These are phyloP conservation scores for Colletotrichum melonis DNA, from an alignment of 2,329 filamentous ascomycete genomes.

Conservation along the genomic window DNA sequence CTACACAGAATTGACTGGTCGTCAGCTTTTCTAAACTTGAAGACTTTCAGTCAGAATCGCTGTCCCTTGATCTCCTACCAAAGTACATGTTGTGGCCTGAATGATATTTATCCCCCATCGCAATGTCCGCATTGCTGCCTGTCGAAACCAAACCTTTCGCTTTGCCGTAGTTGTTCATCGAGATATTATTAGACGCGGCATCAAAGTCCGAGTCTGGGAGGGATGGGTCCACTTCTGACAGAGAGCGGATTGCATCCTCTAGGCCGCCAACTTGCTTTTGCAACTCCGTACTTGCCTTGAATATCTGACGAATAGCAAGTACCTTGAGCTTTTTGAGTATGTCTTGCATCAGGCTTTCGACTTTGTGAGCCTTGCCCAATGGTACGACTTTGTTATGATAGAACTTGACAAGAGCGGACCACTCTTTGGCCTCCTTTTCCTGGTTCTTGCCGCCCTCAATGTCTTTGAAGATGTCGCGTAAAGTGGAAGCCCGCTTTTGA, in stretches of 20 bases:
- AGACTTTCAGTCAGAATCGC: not conserved
- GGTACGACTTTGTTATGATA: conserved; percentile 8
- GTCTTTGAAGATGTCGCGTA: conserved; percentile 1
- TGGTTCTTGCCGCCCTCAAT: not conserved
- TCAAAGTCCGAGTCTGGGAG: conserved; percentile 19
- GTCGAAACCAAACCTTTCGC: not conserved
- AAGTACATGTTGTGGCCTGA: conserved; percentile 7
- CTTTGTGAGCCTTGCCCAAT: conserved; percentile 15
- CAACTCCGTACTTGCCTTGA: conserved; percentile 5
- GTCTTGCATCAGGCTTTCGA: conserved; percentile 14
- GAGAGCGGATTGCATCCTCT: not conserved
- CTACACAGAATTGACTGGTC: not conserved
- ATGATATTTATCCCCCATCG: conserved; percentile 3
- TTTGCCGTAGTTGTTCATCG: not conserved
- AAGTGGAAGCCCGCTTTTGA: not conserved
- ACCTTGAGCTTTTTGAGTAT: conserved; percentile 12
- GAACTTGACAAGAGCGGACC: conserved; percentile 4
- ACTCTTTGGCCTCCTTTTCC: conserved; percentile 4
- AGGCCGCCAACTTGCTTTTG: conserved; percentile 5
- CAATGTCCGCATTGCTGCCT: not conserved
- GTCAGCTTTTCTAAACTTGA: not conserved
- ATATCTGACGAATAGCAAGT: conserved; percentile 9
- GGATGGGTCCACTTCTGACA: conserved; percentile 21
- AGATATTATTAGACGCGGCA: not conserved
- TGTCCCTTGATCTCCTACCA: conserved; percentile 2